Evolutionary conservation across 495 filamentous ascomycete species (phyloP).

Genomic region (Aspergillus cavernicola): DNA sequence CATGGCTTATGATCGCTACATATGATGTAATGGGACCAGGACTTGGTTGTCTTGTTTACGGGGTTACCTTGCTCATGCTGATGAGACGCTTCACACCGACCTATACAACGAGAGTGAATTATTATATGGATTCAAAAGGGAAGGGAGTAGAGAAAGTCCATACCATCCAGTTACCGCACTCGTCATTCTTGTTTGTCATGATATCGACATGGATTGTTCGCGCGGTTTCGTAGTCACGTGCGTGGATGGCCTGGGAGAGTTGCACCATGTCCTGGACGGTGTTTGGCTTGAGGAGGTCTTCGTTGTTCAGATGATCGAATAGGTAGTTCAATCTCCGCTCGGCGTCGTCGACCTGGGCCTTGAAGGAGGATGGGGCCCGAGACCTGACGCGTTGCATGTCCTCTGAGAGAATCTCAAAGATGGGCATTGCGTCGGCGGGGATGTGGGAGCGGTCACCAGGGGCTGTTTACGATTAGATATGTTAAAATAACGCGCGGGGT

Average conservation of each 20-base stretch:
- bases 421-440: conserved; percentile 63
- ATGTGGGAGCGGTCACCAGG: conserved; percentile 90
- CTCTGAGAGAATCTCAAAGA: conserved; percentile 74
- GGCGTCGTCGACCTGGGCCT: conserved; percentile 83
- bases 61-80: conserved; percentile 82
- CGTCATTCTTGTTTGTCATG: conserved; percentile 73
- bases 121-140: not conserved
- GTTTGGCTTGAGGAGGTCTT: conserved; percentile 78
- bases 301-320: conserved; percentile 96
- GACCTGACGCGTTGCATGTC: conserved; percentile 87
- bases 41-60: too few relatives aligned
- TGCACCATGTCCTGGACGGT: conserved; percentile 69
- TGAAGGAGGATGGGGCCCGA: conserved; percentile 76
- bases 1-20: too few relatives aligned
- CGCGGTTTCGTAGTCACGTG: conserved; percentile 73
- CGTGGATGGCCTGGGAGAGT: conserved; percentile 63
- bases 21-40: too few relatives aligned
- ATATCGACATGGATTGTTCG: conserved; percentile 74
- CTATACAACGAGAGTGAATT: conserved; percentile 41
- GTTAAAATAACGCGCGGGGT: not conserved
- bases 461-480: conserved; percentile 39
- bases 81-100: conserved; percentile 90
- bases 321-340: conserved; percentile 87
- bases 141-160: conserved; percentile 25
- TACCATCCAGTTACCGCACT: conserved; percentile 97